These are phyloP conservation scores for Neocallimastix lanati DNA, from an alignment of 192 early-diverging fungal species.

Conservation along the genomic window DNA sequence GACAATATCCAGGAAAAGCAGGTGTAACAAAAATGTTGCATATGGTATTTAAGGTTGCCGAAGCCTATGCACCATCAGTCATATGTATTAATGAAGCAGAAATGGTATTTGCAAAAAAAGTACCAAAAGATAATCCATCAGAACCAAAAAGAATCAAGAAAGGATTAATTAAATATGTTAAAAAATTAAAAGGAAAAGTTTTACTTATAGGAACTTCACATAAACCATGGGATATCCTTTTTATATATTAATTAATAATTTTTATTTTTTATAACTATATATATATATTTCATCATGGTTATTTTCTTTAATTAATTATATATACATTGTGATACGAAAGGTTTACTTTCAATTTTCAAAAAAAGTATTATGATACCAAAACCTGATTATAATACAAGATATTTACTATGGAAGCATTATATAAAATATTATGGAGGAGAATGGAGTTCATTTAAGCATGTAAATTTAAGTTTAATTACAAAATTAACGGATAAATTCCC, in stretches of 20 bases:
- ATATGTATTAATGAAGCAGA: constrained; percentile 37
- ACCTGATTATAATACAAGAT: not conserved
- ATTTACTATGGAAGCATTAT: not conserved
- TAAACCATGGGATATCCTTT: constrained; percentile 34
- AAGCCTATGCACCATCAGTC: constrained; percentile 27
- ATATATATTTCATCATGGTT: no score
- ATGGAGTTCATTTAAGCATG: not conserved
- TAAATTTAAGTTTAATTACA: not conserved
- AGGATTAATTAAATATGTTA: constrained; percentile 31
- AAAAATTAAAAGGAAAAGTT: constrained; percentile 27
- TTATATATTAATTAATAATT: not conserved
- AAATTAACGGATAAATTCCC: not conserved
- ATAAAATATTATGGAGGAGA: not conserved
- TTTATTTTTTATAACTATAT: not conserved
- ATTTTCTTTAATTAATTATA: not conserved
- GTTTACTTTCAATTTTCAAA: not conserved
- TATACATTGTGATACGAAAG: not conserved
- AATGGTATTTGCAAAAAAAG: constrained; percentile 43
- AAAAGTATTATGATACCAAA: not conserved
- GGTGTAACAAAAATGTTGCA: constrained; percentile 33
- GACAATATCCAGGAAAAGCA: constrained; percentile 36
- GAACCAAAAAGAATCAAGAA: constrained; percentile 47
- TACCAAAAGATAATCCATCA: constrained; percentile 39
- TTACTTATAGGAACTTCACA: constrained; percentile 24
- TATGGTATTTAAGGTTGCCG: constrained; percentile 49